Conservation (phyloP, 306 rosid genomes). For the Clitoria ternatea region DNA sequence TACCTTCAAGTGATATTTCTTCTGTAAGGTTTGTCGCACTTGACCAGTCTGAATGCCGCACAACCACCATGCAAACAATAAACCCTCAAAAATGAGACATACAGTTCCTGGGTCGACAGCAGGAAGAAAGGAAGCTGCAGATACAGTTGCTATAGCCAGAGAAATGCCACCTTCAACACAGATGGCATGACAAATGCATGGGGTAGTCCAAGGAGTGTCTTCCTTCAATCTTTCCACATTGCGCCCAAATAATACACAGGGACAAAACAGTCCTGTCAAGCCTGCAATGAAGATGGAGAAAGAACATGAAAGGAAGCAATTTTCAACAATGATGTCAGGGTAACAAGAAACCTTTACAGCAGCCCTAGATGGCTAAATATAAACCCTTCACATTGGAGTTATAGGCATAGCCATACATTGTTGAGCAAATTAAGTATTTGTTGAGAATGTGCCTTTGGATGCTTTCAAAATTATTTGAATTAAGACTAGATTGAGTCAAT, state of each 20-base stretch:
- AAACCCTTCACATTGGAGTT: neutral
- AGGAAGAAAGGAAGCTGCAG: constrained; percentile 37
- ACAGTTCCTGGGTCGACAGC: constrained; percentile 62
- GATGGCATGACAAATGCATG: constrained; percentile 92
- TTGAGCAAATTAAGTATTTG: constrained; percentile 6
- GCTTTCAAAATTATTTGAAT: too few relatives aligned
- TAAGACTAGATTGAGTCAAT: too few relatives aligned
- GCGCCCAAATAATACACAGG: constrained; percentile 91
- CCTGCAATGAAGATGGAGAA: constrained; percentile 48
- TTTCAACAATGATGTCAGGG: neutral
- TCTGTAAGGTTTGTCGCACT: constrained; percentile 81
- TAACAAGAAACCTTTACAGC: neutral
- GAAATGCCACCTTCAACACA: constrained; percentile 91
- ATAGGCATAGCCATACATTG: neutral
- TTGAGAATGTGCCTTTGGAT: too few relatives aligned
- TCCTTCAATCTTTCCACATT: constrained; percentile 77
- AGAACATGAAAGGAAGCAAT: constrained; percentile 5
- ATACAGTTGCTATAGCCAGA: constrained; percentile 69
- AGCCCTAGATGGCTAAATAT: neutral
- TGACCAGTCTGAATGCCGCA: constrained; percentile 91
- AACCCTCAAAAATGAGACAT: constrained; percentile 79
- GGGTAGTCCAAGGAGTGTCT: constrained; percentile 66
- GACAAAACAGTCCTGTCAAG: constrained; percentile 82
- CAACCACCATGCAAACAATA: constrained; percentile 97
- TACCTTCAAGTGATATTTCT: constrained; percentile 95